These are phyloP conservation scores for Pythium oligandrum DNA, from an alignment of 352 stramenopile species.

Conservation along the genomic window DNA sequence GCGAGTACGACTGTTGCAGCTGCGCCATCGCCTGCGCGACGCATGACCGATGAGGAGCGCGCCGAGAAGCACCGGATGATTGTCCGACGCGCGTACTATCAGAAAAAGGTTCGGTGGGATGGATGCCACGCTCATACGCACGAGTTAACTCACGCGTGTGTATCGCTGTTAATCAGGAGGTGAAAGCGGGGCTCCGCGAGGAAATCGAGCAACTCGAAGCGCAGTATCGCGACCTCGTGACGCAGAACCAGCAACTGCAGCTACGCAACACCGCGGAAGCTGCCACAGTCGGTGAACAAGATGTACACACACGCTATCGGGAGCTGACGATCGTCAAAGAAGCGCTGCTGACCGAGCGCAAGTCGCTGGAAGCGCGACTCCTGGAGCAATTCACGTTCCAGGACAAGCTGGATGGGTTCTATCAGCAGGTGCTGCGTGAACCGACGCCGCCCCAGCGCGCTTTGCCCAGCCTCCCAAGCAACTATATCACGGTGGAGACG, in stretches of 20 bases:
- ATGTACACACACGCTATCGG: constrained; percentile 13
- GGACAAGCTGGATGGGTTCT: constrained; percentile 20
- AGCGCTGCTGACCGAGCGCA: constrained; percentile 17
- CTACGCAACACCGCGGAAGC: not conserved
- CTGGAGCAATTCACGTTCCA: constrained; percentile 20
- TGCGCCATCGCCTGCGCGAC: not conserved
- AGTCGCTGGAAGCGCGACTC: constrained; percentile 23
- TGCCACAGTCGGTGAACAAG: not conserved
- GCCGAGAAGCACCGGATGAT: constrained; percentile 21
- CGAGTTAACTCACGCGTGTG: too few species aligned
- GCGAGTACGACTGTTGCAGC: not conserved
- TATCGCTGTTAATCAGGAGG: not conserved
- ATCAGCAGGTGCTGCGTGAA: constrained; percentile 11
- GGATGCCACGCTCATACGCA: too few species aligned
- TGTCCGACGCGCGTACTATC: constrained; percentile 17
- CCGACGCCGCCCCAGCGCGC: not conserved
- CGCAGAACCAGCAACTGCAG: constrained; percentile 10
- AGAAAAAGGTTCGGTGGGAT: constrained; percentile 10
- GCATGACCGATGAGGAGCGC: constrained; percentile 18
- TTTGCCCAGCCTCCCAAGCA: not conserved
- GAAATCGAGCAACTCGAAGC: constrained; percentile 25
- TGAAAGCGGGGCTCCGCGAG: constrained; percentile 19
- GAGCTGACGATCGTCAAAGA: constrained; percentile 23
- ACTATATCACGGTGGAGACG: constrained; percentile 11
- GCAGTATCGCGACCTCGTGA: constrained; percentile 24